These are phyloP conservation scores for Phialophora expanda DNA, from an alignment of 2,329 filamentous ascomycete genomes.

Conservation along the genomic window DNA sequence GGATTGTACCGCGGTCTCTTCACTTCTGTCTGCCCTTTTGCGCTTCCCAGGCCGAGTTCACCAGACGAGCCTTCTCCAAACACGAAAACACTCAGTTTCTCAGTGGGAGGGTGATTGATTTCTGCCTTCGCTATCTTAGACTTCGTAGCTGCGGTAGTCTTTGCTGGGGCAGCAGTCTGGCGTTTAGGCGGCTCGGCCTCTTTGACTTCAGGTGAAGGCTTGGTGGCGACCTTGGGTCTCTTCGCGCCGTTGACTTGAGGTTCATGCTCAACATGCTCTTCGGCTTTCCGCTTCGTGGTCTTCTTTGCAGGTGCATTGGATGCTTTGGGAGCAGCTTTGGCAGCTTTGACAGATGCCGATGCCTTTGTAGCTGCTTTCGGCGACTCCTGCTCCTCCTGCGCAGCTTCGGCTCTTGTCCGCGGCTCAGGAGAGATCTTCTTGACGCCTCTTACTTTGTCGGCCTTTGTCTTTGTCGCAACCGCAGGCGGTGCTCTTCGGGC, in stretches of 20 bases:
- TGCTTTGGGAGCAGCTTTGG: slow-evolving; percentile 19
- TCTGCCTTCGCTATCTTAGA: slow-evolving; percentile 40
- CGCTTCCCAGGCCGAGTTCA: slow-evolving; percentile 77
- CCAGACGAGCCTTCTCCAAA: slow-evolving; percentile 77
- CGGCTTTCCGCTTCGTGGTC: slow-evolving; percentile 38
- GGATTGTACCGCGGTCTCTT: slow-evolving; percentile 73
- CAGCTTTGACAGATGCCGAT: slow-evolving; percentile 13
- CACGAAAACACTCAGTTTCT: slow-evolving; percentile 71
- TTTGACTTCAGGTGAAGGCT: slow-evolving; percentile 5
- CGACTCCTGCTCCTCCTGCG: neutral
- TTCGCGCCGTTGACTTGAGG: slow-evolving; percentile 32
- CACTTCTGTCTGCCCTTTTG: slow-evolving; percentile 66
- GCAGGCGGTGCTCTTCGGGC: slow-evolving; percentile 27
- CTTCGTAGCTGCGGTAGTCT: slow-evolving; percentile 29
- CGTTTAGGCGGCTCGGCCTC: slow-evolving; percentile 16
- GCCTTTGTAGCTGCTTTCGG: slow-evolving; percentile 18
- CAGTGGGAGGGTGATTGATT: slow-evolving; percentile 69
- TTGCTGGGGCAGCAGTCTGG: slow-evolving; percentile 10
- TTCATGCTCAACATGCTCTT: slow-evolving; percentile 31
- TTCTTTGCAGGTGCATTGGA: slow-evolving; percentile 17
- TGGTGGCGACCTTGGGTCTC: slow-evolving; percentile 20
- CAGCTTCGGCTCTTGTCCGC: slow-evolving; percentile 2
- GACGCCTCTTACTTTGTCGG: slow-evolving; percentile 22
- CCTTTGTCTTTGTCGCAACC: slow-evolving; percentile 23
- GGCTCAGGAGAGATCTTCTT: slow-evolving; percentile 21